Conservation (phyloP, 768 basidiomycete species). For the Tulasnella sp. region DNA sequence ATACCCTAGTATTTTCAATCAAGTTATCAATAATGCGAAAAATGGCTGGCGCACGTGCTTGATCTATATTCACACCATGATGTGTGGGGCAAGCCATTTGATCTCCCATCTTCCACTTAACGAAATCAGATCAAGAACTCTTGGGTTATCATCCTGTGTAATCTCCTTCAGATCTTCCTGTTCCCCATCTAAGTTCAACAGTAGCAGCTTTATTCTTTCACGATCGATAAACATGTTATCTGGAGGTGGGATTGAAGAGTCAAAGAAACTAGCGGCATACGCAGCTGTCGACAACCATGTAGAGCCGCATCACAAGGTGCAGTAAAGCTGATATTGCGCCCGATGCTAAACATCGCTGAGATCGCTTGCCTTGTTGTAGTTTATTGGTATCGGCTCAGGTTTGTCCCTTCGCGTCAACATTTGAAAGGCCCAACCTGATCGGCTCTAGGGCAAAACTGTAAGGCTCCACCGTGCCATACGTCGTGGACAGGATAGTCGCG, state of each 20-base stretch:
- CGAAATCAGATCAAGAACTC: too few relatives aligned
- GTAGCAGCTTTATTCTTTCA: too few relatives aligned
- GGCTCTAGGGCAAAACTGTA: conserved; percentile 3
- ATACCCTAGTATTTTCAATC: too few relatives aligned
- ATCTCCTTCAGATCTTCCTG: too few relatives aligned
- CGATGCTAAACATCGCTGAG: not conserved
- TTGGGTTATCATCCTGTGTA: too few relatives aligned
- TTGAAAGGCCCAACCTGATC: not conserved
- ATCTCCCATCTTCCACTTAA: too few relatives aligned
- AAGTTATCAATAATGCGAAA: too few relatives aligned
- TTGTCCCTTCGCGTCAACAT: not conserved
- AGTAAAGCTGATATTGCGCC: conserved; percentile 18
- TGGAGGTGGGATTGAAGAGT: conserved; percentile 47
- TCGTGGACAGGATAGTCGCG: conserved; percentile 85
- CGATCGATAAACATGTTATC: not conserved
- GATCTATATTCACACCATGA: too few relatives aligned
- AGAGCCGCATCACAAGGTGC: conserved; percentile 67
- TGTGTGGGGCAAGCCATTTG: too few relatives aligned
- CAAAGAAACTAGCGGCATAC: conserved; percentile 86
- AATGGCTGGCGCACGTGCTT: too few relatives aligned
- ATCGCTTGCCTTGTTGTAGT: conserved; percentile 34
- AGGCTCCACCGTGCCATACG: conserved; percentile 93
- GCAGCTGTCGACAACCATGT: conserved; percentile 90
- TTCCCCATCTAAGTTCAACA: too few relatives aligned
- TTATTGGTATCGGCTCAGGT: conserved; percentile 86